Conservation (phyloP, 805 yeast genomes). For the Candida piceae region DNA sequence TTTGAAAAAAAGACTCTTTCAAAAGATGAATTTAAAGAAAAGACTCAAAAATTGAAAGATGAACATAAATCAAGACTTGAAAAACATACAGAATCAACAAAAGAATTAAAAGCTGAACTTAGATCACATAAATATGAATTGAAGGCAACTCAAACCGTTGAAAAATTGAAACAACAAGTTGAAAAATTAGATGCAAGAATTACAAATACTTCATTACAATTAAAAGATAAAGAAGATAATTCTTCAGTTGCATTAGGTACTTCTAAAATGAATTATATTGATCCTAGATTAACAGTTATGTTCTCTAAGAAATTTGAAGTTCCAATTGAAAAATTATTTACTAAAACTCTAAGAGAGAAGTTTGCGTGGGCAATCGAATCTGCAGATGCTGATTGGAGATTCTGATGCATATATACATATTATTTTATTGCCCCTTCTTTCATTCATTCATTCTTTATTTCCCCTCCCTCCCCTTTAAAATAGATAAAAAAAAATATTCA, state of each 20-base stretch:
- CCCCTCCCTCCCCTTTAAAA: neutral
- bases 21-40: slow-evolving; percentile 47
- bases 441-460: neutral
- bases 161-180: slow-evolving; percentile 66
- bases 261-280: slow-evolving; percentile 90
- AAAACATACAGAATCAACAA: slow-evolving; percentile 46
- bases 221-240: slow-evolving; percentile 90
- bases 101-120: slow-evolving; percentile 52
- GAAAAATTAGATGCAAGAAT: slow-evolving; percentile 71
- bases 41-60: slow-evolving; percentile 45
- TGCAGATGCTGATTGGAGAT: slow-evolving; percentile 83
- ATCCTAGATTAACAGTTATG: slow-evolving; percentile 86
- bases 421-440: no score
- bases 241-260: slow-evolving; percentile 91
- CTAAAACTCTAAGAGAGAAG: slow-evolving; percentile 87
- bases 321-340: slow-evolving; percentile 87
- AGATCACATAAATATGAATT: slow-evolving; percentile 55
- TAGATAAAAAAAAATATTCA: no score
- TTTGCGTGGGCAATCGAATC: slow-evolving; percentile 95
- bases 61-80: slow-evolving; percentile 53
- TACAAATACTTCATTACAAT: slow-evolving; percentile 59
- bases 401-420: no score
- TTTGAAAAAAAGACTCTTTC: slow-evolving; percentile 52
- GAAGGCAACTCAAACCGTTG: slow-evolving; percentile 50
- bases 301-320: slow-evolving; percentile 81